Base-by-base conservation (phyloP, 192 early-diverging fungal species). In the Dissophora ornata region DNA sequence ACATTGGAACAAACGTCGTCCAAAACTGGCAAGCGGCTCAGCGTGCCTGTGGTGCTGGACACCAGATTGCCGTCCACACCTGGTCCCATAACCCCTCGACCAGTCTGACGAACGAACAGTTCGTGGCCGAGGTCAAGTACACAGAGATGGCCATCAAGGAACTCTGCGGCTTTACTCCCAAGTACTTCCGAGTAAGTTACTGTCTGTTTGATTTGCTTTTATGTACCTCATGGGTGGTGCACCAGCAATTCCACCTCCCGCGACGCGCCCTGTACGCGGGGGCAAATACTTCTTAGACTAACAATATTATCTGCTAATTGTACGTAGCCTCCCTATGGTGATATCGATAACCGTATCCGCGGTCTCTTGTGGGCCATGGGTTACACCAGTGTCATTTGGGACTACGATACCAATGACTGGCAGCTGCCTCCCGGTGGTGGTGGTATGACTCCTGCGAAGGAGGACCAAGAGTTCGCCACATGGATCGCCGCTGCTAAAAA, bases 121-220 rank as follows among this genome's bases (percentile, higher is more conserved):
- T 93, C 33, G 73, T 92, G 46, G 85, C 86, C 47, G 90, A 93
- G 69, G 32, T 92, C 45, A 81, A 86, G 57, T 90, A 86, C 75
- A 90, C 85, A 11, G 90, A 87, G 58, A 48, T 75, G 53, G 82
- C 81, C 16, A 85, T 87, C 59, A 81, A 83, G 46, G 80, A 86
- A 34, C 64, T 83, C 58, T 83, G 77, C 44, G 85, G 85, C 38
- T 69, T 81, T n/a, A 69, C 69, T 34, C 85, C 85, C 44, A 67
- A 55, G 21, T 80, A 85, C 49, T 83, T 85, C 60, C 81, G 88
- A 45, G 67, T 69, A 69, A 69, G 67, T 69, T 13, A 2, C 28
- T 18, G 33, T n/a, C n/a, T n/a, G n/a, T n/a, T n/a, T n/a, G n/a
- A n/a, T n/a, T n/a, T n/a, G n/a, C n/a, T n/a, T n/a, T n/a, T n/a